Conservation (phyloP, 768 basidiomycete genomes). For the Xerocomellus amylosporus region DNA sequence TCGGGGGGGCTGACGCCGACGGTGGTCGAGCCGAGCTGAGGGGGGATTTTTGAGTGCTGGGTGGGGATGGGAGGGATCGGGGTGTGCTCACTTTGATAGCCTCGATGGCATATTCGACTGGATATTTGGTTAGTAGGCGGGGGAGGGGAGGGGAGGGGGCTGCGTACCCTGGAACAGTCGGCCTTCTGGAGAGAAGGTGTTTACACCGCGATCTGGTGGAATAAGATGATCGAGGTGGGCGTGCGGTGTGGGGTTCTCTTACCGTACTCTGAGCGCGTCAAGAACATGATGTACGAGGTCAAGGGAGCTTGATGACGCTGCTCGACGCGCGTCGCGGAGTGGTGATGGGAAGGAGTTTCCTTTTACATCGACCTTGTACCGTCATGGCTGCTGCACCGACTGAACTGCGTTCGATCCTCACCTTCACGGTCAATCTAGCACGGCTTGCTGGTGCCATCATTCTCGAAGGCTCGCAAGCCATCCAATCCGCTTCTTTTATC, state of each 20-base stretch:
- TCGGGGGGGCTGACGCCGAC: slow-evolving; percentile 90
- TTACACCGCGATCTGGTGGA: slow-evolving; percentile 84
- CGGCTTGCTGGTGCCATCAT: slow-evolving; percentile 71
- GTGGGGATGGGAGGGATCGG: not conserved
- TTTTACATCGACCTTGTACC: slow-evolving; percentile 15
- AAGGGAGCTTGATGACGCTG: slow-evolving; percentile 23
- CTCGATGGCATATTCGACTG: slow-evolving; percentile 99
- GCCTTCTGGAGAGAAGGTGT: slow-evolving; percentile 98
- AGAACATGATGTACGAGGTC: slow-evolving; percentile 60
- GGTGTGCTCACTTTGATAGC: slow-evolving; percentile 85
- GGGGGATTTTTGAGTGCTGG: slow-evolving; percentile 4
- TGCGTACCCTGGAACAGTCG: slow-evolving; percentile 92
- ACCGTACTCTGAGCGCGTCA: slow-evolving; percentile 97
- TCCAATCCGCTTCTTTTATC: slow-evolving; percentile 54
- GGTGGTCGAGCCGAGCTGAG: slow-evolving; percentile 94
- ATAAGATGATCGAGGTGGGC: not conserved
- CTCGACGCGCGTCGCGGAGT: slow-evolving; percentile 34
- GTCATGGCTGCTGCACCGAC: slow-evolving; percentile 17
- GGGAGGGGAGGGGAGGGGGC: not conserved
- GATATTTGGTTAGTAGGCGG: slow-evolving; percentile 12
- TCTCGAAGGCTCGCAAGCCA: slow-evolving; percentile 70
- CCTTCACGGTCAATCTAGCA: slow-evolving; percentile 66
- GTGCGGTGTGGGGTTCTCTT: not conserved
- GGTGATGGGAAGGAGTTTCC: slow-evolving; percentile 32
- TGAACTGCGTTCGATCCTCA: slow-evolving; percentile 60